phyloP scores from a whole-genome alignment of 306 rosid species.

The Phaseolus lunatus region DNA sequence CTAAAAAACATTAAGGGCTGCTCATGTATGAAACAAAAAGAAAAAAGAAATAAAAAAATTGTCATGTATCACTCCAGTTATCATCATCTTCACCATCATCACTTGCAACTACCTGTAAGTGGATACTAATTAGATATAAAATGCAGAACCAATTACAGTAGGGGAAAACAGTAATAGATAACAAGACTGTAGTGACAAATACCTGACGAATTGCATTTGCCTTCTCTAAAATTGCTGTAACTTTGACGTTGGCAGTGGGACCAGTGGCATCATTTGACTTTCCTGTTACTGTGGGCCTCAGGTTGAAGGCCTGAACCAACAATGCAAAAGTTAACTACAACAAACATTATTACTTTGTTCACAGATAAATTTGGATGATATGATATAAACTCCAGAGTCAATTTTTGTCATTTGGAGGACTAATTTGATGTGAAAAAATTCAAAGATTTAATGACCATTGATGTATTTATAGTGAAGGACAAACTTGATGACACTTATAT shows the following conservation, averaged over 20 bases:
- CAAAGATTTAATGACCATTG: constrained; percentile 4
- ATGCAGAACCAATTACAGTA: not conserved
- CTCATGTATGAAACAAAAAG: constrained; percentile 41
- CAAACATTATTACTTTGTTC: not conserved
- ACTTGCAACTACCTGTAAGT: constrained; percentile 87
- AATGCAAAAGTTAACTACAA: constrained; percentile 40
- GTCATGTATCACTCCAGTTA: constrained; percentile 85
- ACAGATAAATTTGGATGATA: constrained; percentile 8
- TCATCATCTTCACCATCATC: constrained; percentile 87
- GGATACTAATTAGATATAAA: constrained; percentile 25
- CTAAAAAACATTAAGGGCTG: constrained; percentile 11
- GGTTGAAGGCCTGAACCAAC: constrained; percentile 80
- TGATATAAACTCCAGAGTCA: not conserved
- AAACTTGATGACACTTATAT: not conserved
- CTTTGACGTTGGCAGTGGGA: constrained; percentile 69
- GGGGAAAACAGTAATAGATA: constrained; percentile 7
- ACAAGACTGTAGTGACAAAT: constrained; percentile 10
- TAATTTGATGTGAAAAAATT: not conserved
- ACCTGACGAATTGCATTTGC: constrained; percentile 98
- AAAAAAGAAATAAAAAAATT: not conserved
- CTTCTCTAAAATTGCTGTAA: constrained; percentile 95
- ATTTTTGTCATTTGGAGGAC: not conserved
- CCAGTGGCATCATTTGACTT: constrained; percentile 57
- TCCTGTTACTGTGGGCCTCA: constrained; percentile 70
- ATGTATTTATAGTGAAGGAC: not conserved